Evolutionary conservation across 495 filamentous ascomycete genomes (phyloP).

Genomic region (Aspergillus kassunensis): DNA sequence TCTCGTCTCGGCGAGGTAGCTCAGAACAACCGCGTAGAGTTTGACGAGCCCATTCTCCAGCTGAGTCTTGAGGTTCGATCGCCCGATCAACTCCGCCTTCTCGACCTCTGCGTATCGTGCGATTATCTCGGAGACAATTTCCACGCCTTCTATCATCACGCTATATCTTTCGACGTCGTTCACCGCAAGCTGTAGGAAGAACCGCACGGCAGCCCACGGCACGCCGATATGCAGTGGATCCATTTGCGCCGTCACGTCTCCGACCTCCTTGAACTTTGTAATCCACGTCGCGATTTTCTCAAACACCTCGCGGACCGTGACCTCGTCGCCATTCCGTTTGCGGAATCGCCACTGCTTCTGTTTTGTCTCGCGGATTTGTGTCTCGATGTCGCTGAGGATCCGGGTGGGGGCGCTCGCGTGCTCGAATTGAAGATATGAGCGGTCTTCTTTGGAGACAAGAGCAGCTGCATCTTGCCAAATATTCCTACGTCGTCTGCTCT

Average conservation of each 20-base stretch:
- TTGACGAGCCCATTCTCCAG: background rate
- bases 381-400: conserved; percentile 1
- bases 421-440: background rate
- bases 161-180: background rate
- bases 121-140: background rate
- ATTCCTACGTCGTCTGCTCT: conserved; percentile 10
- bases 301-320: conserved; percentile 30
- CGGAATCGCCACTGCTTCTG: background rate
- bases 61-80: conserved; percentile 1
- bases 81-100: background rate
- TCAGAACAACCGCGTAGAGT: background rate
- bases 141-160: background rate
- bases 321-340: conserved; percentile 20
- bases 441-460: background rate
- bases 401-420: background rate
- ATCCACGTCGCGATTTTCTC: conserved; percentile 36
- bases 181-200: conserved; percentile 23
- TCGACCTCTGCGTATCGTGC: conserved; percentile 1
- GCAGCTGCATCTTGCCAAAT: background rate
- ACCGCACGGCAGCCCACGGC: conserved; percentile 42
- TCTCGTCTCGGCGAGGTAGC: background rate
- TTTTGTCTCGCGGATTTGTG: background rate
- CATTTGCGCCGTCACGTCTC: conserved; percentile 33
- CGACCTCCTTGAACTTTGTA: conserved; percentile 34
- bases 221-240: conserved; percentile 40